Evolutionary conservation across 495 filamentous ascomycete genomes (phyloP).

Genomic region (Hypoxylon trugodes): DNA sequence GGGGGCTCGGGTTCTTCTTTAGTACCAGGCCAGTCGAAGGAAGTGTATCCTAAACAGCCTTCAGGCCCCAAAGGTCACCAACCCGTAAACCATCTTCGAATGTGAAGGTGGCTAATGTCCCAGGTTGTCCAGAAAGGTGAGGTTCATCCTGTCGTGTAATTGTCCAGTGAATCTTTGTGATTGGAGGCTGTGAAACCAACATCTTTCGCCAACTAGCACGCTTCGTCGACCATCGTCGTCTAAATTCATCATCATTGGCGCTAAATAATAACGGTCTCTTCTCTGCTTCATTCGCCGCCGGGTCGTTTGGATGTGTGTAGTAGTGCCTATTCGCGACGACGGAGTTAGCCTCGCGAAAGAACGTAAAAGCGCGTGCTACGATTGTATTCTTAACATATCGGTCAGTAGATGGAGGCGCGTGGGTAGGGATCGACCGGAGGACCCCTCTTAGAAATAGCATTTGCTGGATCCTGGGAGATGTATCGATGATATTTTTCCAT

Average conservation of each 20-base stretch:
- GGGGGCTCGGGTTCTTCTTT: too few relatives aligned
- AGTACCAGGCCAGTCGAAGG: too few relatives aligned
- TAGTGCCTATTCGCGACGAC: neutral
- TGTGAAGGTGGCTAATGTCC: neutral
- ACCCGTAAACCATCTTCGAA: too few relatives aligned
- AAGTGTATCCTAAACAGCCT: too few relatives aligned
- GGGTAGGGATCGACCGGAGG: neutral
- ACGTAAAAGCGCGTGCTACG: too few relatives aligned
- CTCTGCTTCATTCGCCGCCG: too few relatives aligned
- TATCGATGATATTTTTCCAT: neutral
- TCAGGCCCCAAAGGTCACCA: too few relatives aligned
- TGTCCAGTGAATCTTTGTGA: slow-evolving; percentile 5
- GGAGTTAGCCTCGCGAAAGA: too few relatives aligned
- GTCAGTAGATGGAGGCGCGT: neutral
- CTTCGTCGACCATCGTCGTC: neutral
- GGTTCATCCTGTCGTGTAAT: neutral
- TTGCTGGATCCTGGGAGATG: neutral
- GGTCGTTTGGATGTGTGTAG: too few relatives aligned
- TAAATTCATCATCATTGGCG: too few relatives aligned
- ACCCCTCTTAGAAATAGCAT: too few relatives aligned
- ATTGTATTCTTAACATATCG: neutral
- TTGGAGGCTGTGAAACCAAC: slow-evolving; percentile 5
- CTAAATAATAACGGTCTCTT: too few relatives aligned
- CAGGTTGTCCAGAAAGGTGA: neutral
- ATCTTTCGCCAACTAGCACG: slow-evolving; percentile 14